Conservation (phyloP, 2,329 filamentous ascomycete species). For the Fulvia fulva region DNA sequence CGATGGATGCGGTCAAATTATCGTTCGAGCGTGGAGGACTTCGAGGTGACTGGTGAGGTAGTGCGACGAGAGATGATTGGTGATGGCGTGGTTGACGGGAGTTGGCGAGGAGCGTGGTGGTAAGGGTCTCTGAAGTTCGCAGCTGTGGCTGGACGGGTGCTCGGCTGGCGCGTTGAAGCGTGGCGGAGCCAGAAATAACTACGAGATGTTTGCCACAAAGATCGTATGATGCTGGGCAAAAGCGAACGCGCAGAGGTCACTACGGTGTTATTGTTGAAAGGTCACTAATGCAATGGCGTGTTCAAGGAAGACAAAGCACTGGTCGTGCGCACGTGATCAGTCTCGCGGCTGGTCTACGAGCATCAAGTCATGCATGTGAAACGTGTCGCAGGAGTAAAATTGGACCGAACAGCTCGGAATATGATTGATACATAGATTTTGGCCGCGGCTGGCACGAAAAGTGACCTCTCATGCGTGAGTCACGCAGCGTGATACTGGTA, state of each 20-base stretch:
- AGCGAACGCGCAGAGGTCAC: not conserved
- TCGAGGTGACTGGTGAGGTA: not conserved
- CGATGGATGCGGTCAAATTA: not conserved
- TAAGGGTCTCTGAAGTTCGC: not conserved
- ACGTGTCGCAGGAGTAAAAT: not conserved
- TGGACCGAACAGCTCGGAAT: not conserved
- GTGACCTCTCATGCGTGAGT: not conserved
- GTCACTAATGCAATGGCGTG: not conserved
- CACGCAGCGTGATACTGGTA: no score
- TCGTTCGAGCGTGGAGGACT: not conserved
- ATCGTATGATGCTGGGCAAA: not conserved
- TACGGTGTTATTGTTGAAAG: not conserved
- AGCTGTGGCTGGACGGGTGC: not conserved
- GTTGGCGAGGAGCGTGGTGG: not conserved
- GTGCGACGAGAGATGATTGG: not conserved
- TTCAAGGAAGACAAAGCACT: not conserved
- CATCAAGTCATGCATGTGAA: not conserved
- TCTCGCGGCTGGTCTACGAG: not conserved
- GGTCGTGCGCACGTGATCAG: not conserved
- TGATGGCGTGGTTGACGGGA: not conserved
- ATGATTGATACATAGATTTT: not conserved
- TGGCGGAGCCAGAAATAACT: not conserved
- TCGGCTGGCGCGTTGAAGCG: not conserved
- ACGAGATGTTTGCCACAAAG: not conserved
- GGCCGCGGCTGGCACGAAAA: not conserved